phyloP scores from a whole-genome alignment of 2,329 filamentous ascomycete genomes.

The Exophiala oligosperma region DNA sequence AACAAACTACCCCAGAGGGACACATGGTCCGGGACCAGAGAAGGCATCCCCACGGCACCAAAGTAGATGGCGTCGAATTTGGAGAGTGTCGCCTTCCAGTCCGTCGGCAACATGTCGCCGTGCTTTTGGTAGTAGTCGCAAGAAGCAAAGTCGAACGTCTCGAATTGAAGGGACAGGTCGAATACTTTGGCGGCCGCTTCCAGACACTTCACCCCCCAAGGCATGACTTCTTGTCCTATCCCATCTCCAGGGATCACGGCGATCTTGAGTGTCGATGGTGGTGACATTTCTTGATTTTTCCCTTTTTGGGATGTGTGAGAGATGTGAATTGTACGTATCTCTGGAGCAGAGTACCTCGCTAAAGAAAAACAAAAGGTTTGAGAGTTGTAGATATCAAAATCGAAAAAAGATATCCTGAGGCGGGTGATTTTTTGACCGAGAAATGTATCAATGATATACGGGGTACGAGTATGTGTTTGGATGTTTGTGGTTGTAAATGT shows the following conservation, averaged over 20 bases:
- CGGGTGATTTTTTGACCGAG: no score
- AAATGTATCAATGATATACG: no score
- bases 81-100: slow-evolving; percentile 51
- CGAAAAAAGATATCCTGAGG: no score
- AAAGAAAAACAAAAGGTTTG: no score
- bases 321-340: no score
- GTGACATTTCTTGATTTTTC: not conserved
- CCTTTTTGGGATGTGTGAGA: no score
- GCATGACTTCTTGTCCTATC: slow-evolving; percentile 64
- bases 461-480: no score
- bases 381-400: no score
- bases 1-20: slow-evolving; percentile 58
- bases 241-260: slow-evolving; percentile 64
- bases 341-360: no score
- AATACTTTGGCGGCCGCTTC: slow-evolving; percentile 25
- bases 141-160: slow-evolving; percentile 50
- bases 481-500: no score
- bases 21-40: slow-evolving; percentile 58
- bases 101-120: slow-evolving; percentile 55
- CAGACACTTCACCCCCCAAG: slow-evolving; percentile 43
- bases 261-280: slow-evolving; percentile 35
- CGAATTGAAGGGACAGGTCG: slow-evolving; percentile 46
- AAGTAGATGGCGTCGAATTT: slow-evolving; percentile 59
- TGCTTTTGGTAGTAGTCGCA: slow-evolving; percentile 51
- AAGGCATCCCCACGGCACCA: slow-evolving; percentile 53